These are phyloP conservation scores for Cryptosporidium viatorum DNA, from an alignment of 169 alveolate species.

Conservation along the genomic window DNA sequence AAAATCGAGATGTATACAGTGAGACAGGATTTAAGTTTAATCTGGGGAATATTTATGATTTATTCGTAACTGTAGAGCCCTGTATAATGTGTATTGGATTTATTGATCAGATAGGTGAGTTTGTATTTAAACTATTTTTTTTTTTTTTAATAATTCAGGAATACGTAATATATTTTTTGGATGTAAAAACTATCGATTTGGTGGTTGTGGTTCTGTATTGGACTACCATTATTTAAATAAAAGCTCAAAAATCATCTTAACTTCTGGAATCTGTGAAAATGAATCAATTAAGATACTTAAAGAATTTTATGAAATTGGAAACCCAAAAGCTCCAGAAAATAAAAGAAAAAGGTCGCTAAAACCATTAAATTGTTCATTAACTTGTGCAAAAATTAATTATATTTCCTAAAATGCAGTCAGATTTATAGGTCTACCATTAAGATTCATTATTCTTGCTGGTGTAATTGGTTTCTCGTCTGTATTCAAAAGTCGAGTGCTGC, in stretches of 20 bases:
- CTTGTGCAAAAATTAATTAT: background rate
- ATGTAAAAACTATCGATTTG: constrained; percentile 60
- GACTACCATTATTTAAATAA: constrained; percentile 5
- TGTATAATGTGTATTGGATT: constrained; percentile 74
- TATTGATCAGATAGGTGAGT: constrained; percentile 51
- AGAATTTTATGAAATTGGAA: constrained; percentile 60
- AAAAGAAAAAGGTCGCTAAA: constrained; percentile 60
- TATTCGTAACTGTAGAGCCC: constrained; percentile 73
- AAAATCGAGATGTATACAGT: background rate
- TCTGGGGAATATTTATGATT: constrained; percentile 26
- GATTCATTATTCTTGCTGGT: constrained; percentile 35
- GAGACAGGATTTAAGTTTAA: background rate
- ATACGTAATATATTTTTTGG: constrained; percentile 40
- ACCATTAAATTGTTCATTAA: background rate
- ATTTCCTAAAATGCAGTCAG: constrained; percentile 55
- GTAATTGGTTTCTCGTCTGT: constrained; percentile 65
- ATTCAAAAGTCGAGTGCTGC: constrained; percentile 27
- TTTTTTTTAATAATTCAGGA: background rate
- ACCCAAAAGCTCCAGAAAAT: constrained; percentile 71
- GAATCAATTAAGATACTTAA: constrained; percentile 40
- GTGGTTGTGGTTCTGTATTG: constrained; percentile 72
- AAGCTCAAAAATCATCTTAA: background rate
- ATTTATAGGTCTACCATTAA: constrained; percentile 54
- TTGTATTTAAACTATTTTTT: background rate
- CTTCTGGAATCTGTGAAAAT: constrained; percentile 40